Evolutionary conservation across 805 yeast species (phyloP).

Genomic region (Zygotorulaspora chibaensis): DNA sequence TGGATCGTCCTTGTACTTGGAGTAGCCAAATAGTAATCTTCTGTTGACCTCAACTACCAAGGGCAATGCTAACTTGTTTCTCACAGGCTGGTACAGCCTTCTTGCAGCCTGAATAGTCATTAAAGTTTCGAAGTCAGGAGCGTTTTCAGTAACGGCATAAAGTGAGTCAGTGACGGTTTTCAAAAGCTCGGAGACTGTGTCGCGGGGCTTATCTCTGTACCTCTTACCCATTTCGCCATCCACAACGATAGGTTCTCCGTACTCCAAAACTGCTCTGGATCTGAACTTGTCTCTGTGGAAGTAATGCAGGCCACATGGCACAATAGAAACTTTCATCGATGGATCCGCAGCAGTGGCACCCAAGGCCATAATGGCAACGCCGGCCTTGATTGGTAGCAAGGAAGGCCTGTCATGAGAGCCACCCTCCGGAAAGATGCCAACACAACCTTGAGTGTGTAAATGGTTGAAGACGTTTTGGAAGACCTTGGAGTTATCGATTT

Average conservation of each 20-base stretch:
- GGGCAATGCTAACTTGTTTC: slow-evolving; percentile 65
- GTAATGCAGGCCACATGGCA: slow-evolving; percentile 95
- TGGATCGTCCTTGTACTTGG: slow-evolving; percentile 69
- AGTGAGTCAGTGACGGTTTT: slow-evolving; percentile 71
- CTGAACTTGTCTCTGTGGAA: slow-evolving; percentile 92
- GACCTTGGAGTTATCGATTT: slow-evolving; percentile 77
- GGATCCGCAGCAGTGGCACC: slow-evolving; percentile 85
- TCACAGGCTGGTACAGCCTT: slow-evolving; percentile 68
- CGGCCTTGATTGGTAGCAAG: slow-evolving; percentile 87
- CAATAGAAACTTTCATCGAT: slow-evolving; percentile 69
- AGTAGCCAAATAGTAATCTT: slow-evolving; percentile 76
- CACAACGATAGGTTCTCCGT: slow-evolving; percentile 80
- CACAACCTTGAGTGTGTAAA: slow-evolving; percentile 68
- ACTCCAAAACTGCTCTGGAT: slow-evolving; percentile 89
- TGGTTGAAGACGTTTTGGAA: slow-evolving; percentile 81
- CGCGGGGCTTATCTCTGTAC: slow-evolving; percentile 66
- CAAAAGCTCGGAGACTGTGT: slow-evolving; percentile 67
- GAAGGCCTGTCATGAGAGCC: slow-evolving; percentile 96
- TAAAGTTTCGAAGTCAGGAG: slow-evolving; percentile 88
- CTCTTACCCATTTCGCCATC: slow-evolving; percentile 53
- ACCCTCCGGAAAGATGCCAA: slow-evolving; percentile 96
- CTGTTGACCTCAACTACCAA: slow-evolving; percentile 85
- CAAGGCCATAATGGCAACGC: slow-evolving; percentile 95
- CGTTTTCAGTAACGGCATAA: slow-evolving; percentile 85
- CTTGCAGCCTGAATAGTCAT: slow-evolving; percentile 94